phyloP scores from a whole-genome alignment of 73 alveolate genomes.

The Paramecium sexaurelia region DNA sequence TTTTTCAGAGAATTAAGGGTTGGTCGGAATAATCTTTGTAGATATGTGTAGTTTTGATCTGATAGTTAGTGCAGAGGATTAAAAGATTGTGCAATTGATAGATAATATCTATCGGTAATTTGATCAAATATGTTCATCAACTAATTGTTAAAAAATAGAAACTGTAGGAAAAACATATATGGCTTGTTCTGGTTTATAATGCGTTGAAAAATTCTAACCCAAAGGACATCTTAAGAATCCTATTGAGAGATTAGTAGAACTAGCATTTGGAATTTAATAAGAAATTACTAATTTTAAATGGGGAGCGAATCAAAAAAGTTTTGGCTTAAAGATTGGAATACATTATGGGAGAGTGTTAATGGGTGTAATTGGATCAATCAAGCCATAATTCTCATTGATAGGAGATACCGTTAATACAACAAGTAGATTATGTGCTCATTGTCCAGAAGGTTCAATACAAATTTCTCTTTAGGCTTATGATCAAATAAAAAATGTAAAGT shows the following conservation, averaged over 20 bases:
- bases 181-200: constrained; percentile 87
- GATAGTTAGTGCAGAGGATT: constrained; percentile 74
- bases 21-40: constrained; percentile 76
- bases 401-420: constrained; percentile 98
- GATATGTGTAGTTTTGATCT: constrained; percentile 80
- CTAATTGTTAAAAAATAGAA: constrained; percentile 72
- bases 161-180: constrained; percentile 90
- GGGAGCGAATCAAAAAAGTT: constrained; percentile 22
- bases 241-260: constrained; percentile 41
- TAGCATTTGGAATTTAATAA: constrained; percentile 42
- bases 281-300: constrained; percentile 46
- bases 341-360: constrained; percentile 96
- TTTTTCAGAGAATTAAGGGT: constrained; percentile 84
- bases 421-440: constrained; percentile 92
- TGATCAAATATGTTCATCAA: constrained; percentile 77
- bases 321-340: constrained; percentile 91
- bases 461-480: constrained; percentile 45
- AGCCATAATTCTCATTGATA: constrained; percentile 95
- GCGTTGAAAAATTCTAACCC: constrained; percentile 72
- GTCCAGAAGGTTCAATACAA: constrained; percentile 45
- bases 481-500: not conserved
- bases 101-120: constrained; percentile 78
- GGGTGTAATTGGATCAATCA: constrained; percentile 97
- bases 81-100: constrained; percentile 73
- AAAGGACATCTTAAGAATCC: constrained; percentile 44